Evolutionary conservation across 208 protist species (phyloP).

Genomic region (Angomonas ambiguus): DNA sequence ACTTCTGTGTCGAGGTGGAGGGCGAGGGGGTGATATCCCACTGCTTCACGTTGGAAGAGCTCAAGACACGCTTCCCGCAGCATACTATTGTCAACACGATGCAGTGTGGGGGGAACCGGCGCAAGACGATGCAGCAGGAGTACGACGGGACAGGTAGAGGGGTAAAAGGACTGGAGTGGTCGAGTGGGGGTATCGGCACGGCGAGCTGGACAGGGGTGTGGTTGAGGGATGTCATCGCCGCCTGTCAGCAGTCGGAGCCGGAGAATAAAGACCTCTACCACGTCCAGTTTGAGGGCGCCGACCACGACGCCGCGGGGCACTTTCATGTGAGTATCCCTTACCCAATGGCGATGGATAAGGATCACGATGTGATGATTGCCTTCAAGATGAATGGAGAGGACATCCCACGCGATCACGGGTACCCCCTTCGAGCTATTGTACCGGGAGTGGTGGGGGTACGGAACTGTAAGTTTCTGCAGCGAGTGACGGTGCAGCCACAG

Average conservation of each 20-base stretch:
- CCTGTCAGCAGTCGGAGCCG: conserved; percentile 16
- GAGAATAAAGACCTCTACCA: conserved; percentile 25
- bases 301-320: conserved; percentile 37
- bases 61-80: conserved; percentile 35
- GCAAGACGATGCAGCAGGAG: conserved; percentile 32
- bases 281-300: conserved; percentile 70
- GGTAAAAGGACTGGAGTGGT: conserved; percentile 56
- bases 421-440: conserved; percentile 73
- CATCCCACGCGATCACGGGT: conserved; percentile 73
- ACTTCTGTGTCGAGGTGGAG: conserved; percentile 39
- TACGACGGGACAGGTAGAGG: conserved; percentile 13
- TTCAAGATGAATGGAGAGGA: conserved; percentile 85
- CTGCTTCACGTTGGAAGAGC: conserved; percentile 52
- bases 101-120: conserved; percentile 77
- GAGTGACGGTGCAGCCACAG: conserved; percentile 30
- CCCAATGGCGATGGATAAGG: conserved; percentile 34
- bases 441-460: conserved; percentile 70
- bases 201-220: conserved; percentile 61
- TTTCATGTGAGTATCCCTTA: conserved; percentile 68
- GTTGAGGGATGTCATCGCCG: conserved; percentile 49
- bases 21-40: conserved; percentile 24
- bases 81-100: conserved; percentile 39
- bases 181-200: conserved; percentile 44
- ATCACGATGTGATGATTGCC: conserved; percentile 70
- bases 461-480: conserved; percentile 70